Conservation (phyloP, 1,139 yeast species). For the Pichia sp. region DNA sequence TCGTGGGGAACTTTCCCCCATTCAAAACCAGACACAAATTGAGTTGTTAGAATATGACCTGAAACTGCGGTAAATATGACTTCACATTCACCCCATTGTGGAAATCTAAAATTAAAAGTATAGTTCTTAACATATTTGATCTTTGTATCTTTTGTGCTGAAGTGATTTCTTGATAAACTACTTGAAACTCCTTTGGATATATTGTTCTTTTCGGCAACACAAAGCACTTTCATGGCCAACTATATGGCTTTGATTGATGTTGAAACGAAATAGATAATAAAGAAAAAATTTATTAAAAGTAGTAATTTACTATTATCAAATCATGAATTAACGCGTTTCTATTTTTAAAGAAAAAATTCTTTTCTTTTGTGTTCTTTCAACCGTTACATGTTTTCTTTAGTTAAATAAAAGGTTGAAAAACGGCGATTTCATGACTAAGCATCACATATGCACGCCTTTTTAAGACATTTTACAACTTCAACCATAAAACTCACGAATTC, state of each 20-base stretch:
- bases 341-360: too few species aligned
- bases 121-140: conserved; percentile 71
- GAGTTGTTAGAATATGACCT: conserved; percentile 71
- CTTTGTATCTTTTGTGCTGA: conserved; percentile 41
- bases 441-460: too few species aligned
- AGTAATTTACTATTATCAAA: too few species aligned
- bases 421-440: too few species aligned
- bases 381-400: too few species aligned
- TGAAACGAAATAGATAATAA: neutral
- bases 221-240: conserved; percentile 45
- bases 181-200: conserved; percentile 82
- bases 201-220: conserved; percentile 97
- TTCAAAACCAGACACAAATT: conserved; percentile 54
- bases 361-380: too few species aligned
- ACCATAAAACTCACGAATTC: neutral
- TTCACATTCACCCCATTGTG: conserved; percentile 52
- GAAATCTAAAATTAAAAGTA: conserved; percentile 64
- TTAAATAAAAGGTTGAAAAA: too few species aligned
- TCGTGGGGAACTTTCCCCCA: conserved; percentile 73
- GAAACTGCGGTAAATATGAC: conserved; percentile 90
- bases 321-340: too few species aligned
- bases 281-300: too few species aligned
- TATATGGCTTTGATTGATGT: too few species aligned
- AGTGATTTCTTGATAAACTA: conserved; percentile 69
- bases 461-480: neutral